A percentile compares a stretch with the other conserved stretches of the same genome.
Evolutionary conservation across 2,329 filamentous ascomycete species (phyloP).

Genomic region (Ceratocystis huliohia): DNA sequence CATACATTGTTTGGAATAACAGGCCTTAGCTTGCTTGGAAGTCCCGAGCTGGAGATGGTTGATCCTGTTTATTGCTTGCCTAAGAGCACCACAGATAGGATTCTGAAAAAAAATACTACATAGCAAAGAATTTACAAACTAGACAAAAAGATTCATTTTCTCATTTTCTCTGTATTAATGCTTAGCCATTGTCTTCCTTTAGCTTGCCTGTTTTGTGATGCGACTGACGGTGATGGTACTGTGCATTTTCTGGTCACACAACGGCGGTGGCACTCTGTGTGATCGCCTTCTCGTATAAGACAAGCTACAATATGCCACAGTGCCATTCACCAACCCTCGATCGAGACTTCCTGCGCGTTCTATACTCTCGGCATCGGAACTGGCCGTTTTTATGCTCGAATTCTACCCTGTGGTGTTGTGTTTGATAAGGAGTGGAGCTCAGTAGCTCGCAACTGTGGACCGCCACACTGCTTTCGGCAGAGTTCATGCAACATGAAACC

Average conservation of each 20-base stretch:
- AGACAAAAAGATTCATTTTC: no score
- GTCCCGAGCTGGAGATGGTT: conserved; percentile 63
- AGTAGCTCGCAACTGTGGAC: background rate
- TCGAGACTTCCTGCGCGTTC: background rate
- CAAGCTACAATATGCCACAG: background rate
- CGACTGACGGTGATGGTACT: no score
- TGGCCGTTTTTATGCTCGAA: no score
- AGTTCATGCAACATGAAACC: background rate
- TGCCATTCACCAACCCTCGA: background rate
- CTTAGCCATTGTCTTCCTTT: no score
- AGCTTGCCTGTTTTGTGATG: no score
- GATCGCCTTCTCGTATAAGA: background rate
- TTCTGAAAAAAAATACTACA: conserved; percentile 24
- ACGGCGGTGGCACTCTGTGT: background rate
- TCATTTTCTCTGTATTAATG: no score
- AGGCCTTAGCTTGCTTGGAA: conserved; percentile 71
- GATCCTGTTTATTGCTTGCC: conserved; percentile 85
- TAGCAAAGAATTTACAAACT: no score
- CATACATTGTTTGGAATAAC: conserved; percentile 85
- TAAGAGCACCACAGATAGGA: conserved; percentile 48
- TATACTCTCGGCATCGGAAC: background rate
- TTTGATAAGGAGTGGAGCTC: background rate
- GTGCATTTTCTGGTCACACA: background rate
- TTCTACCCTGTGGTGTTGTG: background rate
- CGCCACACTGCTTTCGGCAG: background rate